phyloP scores from a whole-genome alignment of 2,329 filamentous ascomycete species.

The Ambrosiella xylebori region DNA sequence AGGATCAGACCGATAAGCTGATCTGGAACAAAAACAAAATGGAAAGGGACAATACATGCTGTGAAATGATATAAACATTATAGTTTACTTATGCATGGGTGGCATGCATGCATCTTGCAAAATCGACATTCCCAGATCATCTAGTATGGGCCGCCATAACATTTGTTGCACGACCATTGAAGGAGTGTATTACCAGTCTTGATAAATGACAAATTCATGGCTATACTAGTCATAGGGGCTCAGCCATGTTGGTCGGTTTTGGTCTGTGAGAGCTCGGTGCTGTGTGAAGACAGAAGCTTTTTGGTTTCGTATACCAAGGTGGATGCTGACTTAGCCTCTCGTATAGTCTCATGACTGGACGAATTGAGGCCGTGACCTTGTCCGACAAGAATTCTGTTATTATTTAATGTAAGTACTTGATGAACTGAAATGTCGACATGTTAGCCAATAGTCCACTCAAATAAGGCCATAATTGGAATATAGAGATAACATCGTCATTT shows the following conservation, averaged over 20 bases:
- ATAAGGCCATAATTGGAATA: no score
- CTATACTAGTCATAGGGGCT: constrained; percentile 28
- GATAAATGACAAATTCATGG: constrained; percentile 44
- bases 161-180: constrained; percentile 47
- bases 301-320: not conserved
- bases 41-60: no score
- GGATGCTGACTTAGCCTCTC: no score
- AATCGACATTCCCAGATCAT: constrained; percentile 52
- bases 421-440: no score
- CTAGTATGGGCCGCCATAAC: constrained; percentile 47
- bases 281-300: not conserved
- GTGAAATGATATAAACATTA: not conserved
- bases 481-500: no score
- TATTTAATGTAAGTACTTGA: no score
- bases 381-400: no score
- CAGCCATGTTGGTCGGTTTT: not conserved
- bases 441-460: no score
- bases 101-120: constrained; percentile 49
- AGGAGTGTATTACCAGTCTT: constrained; percentile 49
- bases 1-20: no score
- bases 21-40: no score
- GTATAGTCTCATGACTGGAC: no score
- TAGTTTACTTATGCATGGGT: constrained; percentile 28
- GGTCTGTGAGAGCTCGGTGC: not conserved
- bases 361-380: no score